Evolutionary conservation across 345 rosid genomes (phyloP).

Genomic region (Pseudoturritis turrita): DNA sequence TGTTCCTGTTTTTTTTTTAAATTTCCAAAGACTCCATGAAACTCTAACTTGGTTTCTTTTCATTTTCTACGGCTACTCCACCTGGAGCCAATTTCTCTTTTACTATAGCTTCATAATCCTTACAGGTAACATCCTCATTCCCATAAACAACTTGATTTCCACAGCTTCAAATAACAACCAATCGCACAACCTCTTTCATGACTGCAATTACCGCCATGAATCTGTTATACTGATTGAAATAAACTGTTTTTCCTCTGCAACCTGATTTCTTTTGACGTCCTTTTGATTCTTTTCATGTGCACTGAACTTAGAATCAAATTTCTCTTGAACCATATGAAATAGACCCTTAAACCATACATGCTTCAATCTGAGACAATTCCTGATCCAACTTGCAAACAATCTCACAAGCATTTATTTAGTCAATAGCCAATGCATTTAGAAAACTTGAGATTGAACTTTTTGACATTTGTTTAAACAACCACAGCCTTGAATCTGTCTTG

Average conservation of each 20-base stretch:
- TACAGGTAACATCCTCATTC: too few relatives aligned
- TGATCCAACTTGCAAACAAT: not conserved
- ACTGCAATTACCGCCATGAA: too few relatives aligned
- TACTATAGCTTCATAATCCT: too few relatives aligned
- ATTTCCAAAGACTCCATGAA: too few relatives aligned
- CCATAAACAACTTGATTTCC: too few relatives aligned
- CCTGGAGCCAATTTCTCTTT: too few relatives aligned
- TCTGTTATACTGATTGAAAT: not conserved
- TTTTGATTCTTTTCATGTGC: not conserved
- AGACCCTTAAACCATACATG: not conserved
- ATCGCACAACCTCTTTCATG: not conserved
- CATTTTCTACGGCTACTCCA: too few relatives aligned
- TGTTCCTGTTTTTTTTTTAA: too few relatives aligned
- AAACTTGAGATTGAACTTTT: not conserved
- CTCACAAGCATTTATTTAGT: not conserved
- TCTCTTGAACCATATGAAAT: not conserved
- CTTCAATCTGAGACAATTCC: not conserved
- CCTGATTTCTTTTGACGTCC: not conserved
- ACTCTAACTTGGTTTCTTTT: too few relatives aligned
- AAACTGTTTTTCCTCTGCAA: too few relatives aligned
- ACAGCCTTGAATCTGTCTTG: not conserved
- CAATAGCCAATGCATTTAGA: not conserved
- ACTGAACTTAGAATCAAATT: not conserved
- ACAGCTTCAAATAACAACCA: too few relatives aligned
- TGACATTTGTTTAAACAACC: not conserved